A percentile compares a stretch with the other conserved stretches of the same genome.
These are phyloP conservation scores for Fusarium austroafricanum DNA, from an alignment of 2,329 filamentous ascomycete species.

Conservation along the genomic window DNA sequence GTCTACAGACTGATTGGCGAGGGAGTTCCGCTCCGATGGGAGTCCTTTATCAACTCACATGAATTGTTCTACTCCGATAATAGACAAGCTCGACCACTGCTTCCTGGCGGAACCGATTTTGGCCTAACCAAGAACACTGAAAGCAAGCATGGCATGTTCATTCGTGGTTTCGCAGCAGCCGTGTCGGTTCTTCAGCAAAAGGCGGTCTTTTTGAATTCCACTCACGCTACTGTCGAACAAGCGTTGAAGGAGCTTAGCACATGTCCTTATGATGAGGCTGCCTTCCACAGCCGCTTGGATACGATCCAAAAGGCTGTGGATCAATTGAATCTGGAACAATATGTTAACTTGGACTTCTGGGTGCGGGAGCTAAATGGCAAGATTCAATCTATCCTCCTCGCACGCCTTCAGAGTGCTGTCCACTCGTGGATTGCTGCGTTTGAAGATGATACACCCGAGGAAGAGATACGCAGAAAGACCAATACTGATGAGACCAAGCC, in stretches of 20 bases:
- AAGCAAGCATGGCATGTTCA: slow-evolving; percentile 96
- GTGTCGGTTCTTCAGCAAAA: slow-evolving; percentile 92
- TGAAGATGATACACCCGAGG: slow-evolving; percentile 68
- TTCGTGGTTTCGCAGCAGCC: slow-evolving; percentile 89
- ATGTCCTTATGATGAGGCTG: slow-evolving; percentile 83
- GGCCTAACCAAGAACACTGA: slow-evolving; percentile 70
- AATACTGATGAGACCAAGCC: slow-evolving; percentile 59
- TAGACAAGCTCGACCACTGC: slow-evolving; percentile 58
- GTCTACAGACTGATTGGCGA: slow-evolving; percentile 86
- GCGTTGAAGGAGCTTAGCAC: slow-evolving; percentile 84
- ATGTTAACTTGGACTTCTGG: slow-evolving; percentile 92
- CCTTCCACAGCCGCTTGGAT: slow-evolving; percentile 84
- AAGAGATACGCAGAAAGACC: slow-evolving; percentile 64
- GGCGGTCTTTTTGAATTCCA: slow-evolving; percentile 79
- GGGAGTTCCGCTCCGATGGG: slow-evolving; percentile 92
- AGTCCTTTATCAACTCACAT: slow-evolving; percentile 97
- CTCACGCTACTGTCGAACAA: slow-evolving; percentile 84
- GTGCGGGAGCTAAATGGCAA: slow-evolving; percentile 87
- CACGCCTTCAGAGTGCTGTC: slow-evolving; percentile 87
- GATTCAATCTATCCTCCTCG: slow-evolving; percentile 82
- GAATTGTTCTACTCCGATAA: slow-evolving; percentile 77
- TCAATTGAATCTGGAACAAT: slow-evolving; percentile 95
- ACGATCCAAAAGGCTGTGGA: slow-evolving; percentile 92
- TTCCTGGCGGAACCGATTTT: slow-evolving; percentile 55
- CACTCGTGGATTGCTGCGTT: slow-evolving; percentile 90